Evolutionary conservation across 352 stramenopile species (phyloP), one percentile per base, ranked within the genome.

Genomic region (Phytophthora litchii): DNA sequence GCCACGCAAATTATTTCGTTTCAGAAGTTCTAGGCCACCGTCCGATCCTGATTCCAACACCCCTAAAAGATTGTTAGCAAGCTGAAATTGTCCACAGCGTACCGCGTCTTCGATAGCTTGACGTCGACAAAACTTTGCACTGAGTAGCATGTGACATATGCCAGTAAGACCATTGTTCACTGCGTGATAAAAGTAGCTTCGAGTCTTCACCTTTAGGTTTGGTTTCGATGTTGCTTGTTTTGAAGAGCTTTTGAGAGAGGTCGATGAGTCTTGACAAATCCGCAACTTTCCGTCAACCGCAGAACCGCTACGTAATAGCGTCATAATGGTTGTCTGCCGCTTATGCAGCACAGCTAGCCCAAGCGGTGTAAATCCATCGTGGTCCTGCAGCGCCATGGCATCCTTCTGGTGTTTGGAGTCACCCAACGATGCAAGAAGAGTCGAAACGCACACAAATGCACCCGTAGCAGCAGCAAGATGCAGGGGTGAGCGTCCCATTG

Each of bases 61-160:
- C 0, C 80, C 70, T 20, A 93, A 74, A 10, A 93, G 42, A 42
- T 93, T 93, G 32, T 70, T 76, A 13, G 84, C 80, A 3, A 93
- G 57, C 49, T 91, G 80, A 48, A 91, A 93, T 47, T 90, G 72
- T 1, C 78, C 76, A 35, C 79, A 91, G 3, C 74, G 60, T 2
- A 93, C 68, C 0, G 81, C 77, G 34, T 93, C 84, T 60, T 93
- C 84, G 6, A 91, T 77, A 0, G 81, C 84, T 72, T 93, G 84
- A 12, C 81, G 78, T 13, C 77, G 81, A 20, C 64, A 81, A 50
- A 91, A 93, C 50, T 86, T 89, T 9, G 79, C 72, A 32, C 72
- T 91, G 10, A 93, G 53, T 3, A 93, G 65, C 67, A 93, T 85
- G 58, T 93, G 84, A 36, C 80, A 93, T 17, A 93, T 89, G 4